A percentile compares a stretch with the other conserved stretches of the same genome.
These are phyloP conservation scores for Candida railenensis DNA, from an alignment of 805 yeast genomes.

Conservation along the genomic window DNA sequence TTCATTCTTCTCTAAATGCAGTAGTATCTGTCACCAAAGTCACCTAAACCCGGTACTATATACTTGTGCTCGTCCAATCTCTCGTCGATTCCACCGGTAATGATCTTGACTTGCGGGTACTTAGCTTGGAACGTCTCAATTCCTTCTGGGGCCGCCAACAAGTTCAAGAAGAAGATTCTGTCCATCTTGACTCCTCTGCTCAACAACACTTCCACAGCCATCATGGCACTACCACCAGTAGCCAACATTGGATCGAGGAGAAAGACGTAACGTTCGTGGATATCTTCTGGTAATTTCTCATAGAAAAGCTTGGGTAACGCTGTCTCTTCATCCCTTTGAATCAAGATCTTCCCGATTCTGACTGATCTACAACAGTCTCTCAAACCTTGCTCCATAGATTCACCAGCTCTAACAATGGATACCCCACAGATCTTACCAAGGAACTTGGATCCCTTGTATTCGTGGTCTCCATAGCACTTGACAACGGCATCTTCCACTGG, in stretches of 20 bases:
- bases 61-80: slow-evolving; percentile 81
- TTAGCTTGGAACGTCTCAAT: slow-evolving; percentile 70
- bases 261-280: slow-evolving; percentile 82
- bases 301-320: slow-evolving; percentile 89
- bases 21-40: slow-evolving; percentile 97
- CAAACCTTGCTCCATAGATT: slow-evolving; percentile 97
- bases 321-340: slow-evolving; percentile 98
- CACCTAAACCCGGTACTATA: slow-evolving; percentile 94
- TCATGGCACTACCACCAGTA: slow-evolving; percentile 96
- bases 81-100: slow-evolving; percentile 92
- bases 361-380: slow-evolving; percentile 97
- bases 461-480: slow-evolving; percentile 72
- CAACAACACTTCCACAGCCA: slow-evolving; percentile 91
- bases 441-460: slow-evolving; percentile 75
- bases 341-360: slow-evolving; percentile 92
- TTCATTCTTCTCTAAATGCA: slow-evolving; percentile 54
- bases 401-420: slow-evolving; percentile 97
- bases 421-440: slow-evolving; percentile 97
- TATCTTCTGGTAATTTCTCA: slow-evolving; percentile 92
- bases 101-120: slow-evolving; percentile 82
- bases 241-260: slow-evolving; percentile 97
- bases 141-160: slow-evolving; percentile 95
- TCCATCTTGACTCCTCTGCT: slow-evolving; percentile 85
- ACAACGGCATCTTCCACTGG: slow-evolving; percentile 77
- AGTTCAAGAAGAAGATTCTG: slow-evolving; percentile 84